Percentiles rank a stretch among this genome's conserved stretches.
Conservation (phyloP, 208 protist species). For the Acanthamoeba castellanii region DNA sequence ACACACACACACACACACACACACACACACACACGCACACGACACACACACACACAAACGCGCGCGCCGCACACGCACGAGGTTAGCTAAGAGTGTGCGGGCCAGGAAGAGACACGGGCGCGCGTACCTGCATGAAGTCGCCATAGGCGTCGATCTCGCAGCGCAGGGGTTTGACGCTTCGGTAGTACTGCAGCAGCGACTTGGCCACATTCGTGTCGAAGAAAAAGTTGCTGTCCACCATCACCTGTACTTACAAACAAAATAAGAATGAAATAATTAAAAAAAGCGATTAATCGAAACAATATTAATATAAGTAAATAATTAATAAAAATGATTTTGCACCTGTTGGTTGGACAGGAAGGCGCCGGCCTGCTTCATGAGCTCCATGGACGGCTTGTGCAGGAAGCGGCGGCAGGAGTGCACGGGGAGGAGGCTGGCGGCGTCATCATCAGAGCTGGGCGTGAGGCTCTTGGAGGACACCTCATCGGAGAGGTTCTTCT, state of each 20-base stretch:
- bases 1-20: too few species aligned
- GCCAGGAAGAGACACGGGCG: neutral
- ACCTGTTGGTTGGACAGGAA: slow-evolving; percentile 62
- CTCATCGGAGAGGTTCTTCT: slow-evolving; percentile 53
- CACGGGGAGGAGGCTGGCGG: neutral
- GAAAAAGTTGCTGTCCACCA: slow-evolving; percentile 81
- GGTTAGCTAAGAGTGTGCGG: neutral
- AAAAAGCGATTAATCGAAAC: too few species aligned
- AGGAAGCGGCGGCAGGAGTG: slow-evolving; percentile 72
- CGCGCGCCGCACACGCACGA: too few species aligned
- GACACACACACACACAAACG: neutral
- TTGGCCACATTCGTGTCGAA: slow-evolving; percentile 67
- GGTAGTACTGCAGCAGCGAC: slow-evolving; percentile 75
- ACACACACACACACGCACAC: too few species aligned
- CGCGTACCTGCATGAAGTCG: slow-evolving; percentile 79
- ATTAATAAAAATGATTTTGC: too few species aligned
- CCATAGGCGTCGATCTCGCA: slow-evolving; percentile 82
- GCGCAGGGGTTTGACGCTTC: slow-evolving; percentile 32
- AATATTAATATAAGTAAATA: neutral
- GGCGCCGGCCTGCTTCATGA: slow-evolving; percentile 74
- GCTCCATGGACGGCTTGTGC: slow-evolving; percentile 79
- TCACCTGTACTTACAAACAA: slow-evolving; percentile 8
- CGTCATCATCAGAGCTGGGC: too few species aligned
- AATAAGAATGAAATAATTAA: too few species aligned
- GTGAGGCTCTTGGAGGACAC: neutral